Conservation (phyloP, 2,329 filamentous ascomycete species). For the Botrytis galanthina region DNA sequence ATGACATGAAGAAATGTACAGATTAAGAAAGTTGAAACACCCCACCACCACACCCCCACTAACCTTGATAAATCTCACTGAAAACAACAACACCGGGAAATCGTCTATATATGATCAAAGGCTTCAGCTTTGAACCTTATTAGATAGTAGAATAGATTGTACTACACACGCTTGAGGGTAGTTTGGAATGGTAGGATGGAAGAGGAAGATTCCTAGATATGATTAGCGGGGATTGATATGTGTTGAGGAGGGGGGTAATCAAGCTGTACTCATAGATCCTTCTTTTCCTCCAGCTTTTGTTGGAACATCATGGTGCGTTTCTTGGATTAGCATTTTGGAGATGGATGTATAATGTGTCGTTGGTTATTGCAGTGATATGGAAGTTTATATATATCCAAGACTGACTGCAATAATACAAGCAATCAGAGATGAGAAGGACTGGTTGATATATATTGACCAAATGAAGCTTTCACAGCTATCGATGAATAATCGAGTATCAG, state of each 20-base stretch:
- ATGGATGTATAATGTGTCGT: not conserved
- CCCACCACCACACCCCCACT: slow-evolving; percentile 15
- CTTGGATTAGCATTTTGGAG: slow-evolving; percentile 55
- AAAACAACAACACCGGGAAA: slow-evolving; percentile 89
- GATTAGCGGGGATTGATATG: not conserved
- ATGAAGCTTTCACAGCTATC: not conserved
- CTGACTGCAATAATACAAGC: not conserved
- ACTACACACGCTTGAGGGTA: slow-evolving; percentile 75
- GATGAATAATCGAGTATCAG: not conserved
- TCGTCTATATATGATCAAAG: slow-evolving; percentile 43
- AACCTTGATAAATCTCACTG: slow-evolving; percentile 94
- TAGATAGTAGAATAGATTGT: not conserved
- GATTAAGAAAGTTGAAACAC: slow-evolving; percentile 6
- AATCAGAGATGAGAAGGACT: not conserved
- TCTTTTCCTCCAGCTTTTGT: slow-evolving; percentile 56
- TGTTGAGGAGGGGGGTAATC: slow-evolving; percentile 7
- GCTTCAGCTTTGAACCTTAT: slow-evolving; percentile 20
- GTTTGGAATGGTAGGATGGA: slow-evolving; percentile 78
- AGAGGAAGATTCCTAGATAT: slow-evolving; percentile 75
- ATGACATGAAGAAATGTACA: not conserved
- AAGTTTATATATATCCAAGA: not conserved
- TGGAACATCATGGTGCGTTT: slow-evolving; percentile 57
- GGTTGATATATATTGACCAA: not conserved
- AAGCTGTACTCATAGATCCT: slow-evolving; percentile 49
- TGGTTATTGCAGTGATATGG: not conserved